phyloP scores from a whole-genome alignment of 371 early-diverging fungal genomes.

The Dichotomocladium elegans region DNA sequence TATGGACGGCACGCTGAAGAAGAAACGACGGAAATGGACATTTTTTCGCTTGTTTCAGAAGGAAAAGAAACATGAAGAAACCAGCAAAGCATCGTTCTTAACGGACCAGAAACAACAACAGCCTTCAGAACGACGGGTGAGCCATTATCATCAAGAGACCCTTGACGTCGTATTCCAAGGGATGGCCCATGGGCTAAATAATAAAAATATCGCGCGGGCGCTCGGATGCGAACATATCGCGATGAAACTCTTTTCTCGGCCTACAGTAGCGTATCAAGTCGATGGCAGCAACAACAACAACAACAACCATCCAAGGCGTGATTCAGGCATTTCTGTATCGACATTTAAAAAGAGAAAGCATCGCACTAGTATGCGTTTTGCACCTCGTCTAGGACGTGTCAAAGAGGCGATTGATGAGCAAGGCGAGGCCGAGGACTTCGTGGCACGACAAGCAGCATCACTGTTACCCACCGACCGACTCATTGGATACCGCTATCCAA shows the following conservation, averaged over 20 bases:
- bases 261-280: too few relatives aligned
- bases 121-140: too few relatives aligned
- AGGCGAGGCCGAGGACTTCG: too few relatives aligned
- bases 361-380: background rate
- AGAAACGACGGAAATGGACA: slow-evolving; percentile 3
- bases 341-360: background rate
- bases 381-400: slow-evolving; percentile 4
- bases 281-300: background rate
- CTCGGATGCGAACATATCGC: too few relatives aligned
- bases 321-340: background rate
- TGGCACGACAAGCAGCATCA: background rate
- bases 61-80: background rate
- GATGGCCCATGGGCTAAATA: background rate
- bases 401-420: too few relatives aligned
- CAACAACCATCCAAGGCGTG: background rate
- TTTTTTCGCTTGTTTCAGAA: background rate
- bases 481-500: slow-evolving; percentile 17
- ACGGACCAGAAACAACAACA: background rate
- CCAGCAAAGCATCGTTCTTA: background rate
- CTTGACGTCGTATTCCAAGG: background rate
- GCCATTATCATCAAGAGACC: too few relatives aligned
- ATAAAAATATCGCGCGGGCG: too few relatives aligned
- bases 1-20: background rate
- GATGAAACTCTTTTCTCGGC: too few relatives aligned
- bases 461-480: background rate